These are phyloP conservation scores for Metschnikowia cerradonensis DNA, from an alignment of 805 yeast species.

Conservation along the genomic window DNA sequence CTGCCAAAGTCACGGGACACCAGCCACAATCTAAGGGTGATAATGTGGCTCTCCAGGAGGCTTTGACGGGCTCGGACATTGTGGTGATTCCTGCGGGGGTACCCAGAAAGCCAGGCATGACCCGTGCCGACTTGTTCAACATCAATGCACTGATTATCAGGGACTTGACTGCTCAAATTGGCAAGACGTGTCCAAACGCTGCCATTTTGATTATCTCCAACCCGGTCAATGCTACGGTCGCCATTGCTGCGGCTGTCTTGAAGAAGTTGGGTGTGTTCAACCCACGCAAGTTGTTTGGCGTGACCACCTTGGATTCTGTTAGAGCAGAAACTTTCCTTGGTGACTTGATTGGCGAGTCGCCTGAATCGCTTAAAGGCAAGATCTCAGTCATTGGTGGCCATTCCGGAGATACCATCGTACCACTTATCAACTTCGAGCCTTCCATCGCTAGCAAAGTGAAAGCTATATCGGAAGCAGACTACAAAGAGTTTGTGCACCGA, in stretches of 20 bases:
- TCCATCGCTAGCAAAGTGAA: constrained; percentile 18
- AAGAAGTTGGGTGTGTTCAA: constrained; percentile 44
- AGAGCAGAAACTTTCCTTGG: constrained; percentile 46
- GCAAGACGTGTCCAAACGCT: constrained; percentile 37
- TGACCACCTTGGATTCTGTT: constrained; percentile 43
- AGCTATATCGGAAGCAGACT: constrained; percentile 15
- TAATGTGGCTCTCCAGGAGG: constrained; percentile 31
- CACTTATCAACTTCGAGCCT: constrained; percentile 26
- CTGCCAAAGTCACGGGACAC: constrained; percentile 37
- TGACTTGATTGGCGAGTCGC: constrained; percentile 29
- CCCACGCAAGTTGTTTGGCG: constrained; percentile 44
- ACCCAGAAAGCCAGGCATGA: constrained; percentile 48
- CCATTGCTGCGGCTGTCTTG: constrained; percentile 47
- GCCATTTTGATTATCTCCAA: constrained; percentile 44
- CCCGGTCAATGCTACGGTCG: constrained; percentile 46
- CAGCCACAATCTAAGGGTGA: constrained; percentile 40
- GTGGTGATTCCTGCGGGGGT: constrained; percentile 47
- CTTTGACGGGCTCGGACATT: constrained; percentile 36
- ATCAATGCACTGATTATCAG: constrained; percentile 44
- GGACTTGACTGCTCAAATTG: constrained; percentile 40
- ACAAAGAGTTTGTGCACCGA: constrained; percentile 17
- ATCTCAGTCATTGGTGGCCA: constrained; percentile 45
- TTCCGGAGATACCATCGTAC: constrained; percentile 46
- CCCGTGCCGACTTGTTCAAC: constrained; percentile 45
- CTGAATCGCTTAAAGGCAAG: constrained; percentile 33